Evolutionary conservation across 345 rosid genomes (phyloP).

Genomic region (Hibiscus tridactylites): DNA sequence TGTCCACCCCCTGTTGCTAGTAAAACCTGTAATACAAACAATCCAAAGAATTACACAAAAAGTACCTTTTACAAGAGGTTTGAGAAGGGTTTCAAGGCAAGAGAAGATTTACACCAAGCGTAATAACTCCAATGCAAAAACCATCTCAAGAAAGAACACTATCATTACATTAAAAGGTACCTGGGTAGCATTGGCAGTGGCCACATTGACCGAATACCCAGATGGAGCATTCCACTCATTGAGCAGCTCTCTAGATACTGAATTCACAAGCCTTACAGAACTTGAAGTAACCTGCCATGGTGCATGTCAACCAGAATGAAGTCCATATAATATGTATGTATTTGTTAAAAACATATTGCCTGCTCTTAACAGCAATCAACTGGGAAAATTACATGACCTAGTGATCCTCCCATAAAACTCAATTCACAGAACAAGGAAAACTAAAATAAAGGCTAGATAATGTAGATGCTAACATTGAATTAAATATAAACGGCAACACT

Average conservation of each 20-base stretch:
- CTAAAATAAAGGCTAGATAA: background rate
- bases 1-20: slow-evolving; percentile 96
- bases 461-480: background rate
- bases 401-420: background rate
- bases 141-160: background rate
- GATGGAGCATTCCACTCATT: slow-evolving; percentile 77
- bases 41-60: background rate
- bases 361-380: background rate
- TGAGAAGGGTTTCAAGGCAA: background rate
- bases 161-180: slow-evolving; percentile 23
- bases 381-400: background rate
- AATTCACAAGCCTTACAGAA: slow-evolving; percentile 76
- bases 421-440: background rate
- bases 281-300: slow-evolving; percentile 69
- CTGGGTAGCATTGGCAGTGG: slow-evolving; percentile 92
- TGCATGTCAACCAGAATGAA: slow-evolving; percentile 12
- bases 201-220: slow-evolving; percentile 79
- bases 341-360: background rate
- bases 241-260: slow-evolving; percentile 57
- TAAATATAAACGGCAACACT: background rate
- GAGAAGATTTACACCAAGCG: background rate
- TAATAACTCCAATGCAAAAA: background rate
- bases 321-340: background rate
- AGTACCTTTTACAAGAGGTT: background rate
- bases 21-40: slow-evolving; percentile 49